These are phyloP conservation scores for Phyllosticta citriasiana DNA, from an alignment of 2,329 filamentous ascomycete genomes.

Conservation along the genomic window DNA sequence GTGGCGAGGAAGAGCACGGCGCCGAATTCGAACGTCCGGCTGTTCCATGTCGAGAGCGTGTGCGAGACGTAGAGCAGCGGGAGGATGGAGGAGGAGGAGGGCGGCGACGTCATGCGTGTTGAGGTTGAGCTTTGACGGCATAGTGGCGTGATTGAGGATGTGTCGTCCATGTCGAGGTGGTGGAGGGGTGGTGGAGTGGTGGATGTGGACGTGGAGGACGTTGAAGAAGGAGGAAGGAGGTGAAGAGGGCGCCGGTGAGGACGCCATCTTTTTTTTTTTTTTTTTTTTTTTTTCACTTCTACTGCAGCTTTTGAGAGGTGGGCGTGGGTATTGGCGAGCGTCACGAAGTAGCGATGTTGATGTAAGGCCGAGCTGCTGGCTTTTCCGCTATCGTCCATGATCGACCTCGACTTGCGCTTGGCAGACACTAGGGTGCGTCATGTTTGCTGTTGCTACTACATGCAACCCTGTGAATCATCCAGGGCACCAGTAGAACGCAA, in stretches of 20 bases:
- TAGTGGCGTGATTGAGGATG: background rate
- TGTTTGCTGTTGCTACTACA: background rate
- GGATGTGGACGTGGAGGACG: background rate
- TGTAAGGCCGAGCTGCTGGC: background rate
- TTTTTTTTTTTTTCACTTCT: background rate
- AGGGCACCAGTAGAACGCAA: no score
- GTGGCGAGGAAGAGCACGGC: conserved; percentile 39
- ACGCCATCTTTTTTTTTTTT: no score
- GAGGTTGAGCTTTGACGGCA: background rate
- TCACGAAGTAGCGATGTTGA: background rate
- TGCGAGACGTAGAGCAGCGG: conserved; percentile 36
- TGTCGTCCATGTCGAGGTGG: background rate
- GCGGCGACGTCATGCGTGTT: background rate
- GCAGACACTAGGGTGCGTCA: background rate
- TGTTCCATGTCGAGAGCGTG: conserved; percentile 40
- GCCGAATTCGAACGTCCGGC: conserved; percentile 39
- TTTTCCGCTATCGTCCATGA: background rate
- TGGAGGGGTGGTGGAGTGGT: background rate
- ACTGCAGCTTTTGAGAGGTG: background rate
- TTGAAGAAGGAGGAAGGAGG: background rate
- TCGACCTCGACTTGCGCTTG: background rate
- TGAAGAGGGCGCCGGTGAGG: background rate
- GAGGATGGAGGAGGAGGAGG: background rate
- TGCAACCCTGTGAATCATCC: no score
- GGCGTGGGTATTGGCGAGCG: no score